Evolutionary conservation across 306 rosid species (phyloP), one percentile per base, ranked within the genome.

Genomic region (Prosopis cineraria): DNA sequence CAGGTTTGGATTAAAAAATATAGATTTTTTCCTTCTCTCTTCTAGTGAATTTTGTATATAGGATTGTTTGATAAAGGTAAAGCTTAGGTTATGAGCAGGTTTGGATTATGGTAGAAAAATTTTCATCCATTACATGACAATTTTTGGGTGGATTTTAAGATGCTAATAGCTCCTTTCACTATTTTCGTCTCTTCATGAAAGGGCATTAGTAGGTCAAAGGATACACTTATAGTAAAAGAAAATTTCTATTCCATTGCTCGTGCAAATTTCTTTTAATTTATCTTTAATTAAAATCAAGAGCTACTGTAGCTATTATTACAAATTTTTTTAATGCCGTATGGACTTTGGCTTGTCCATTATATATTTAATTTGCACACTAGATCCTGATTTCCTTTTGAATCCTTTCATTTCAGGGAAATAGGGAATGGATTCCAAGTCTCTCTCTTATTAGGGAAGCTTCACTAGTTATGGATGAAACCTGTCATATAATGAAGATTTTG

Each of bases 391-490:
- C 65, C 33, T 58, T 27, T 58, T 3, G 19, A 10, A 56, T 24
- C 34, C 33, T 56, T 56, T 56, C 3, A 31, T 9, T 58, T 27
- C 19, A 3, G n/a, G 65, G 3, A 58, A 58, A 10, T 25, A 36
- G 8, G 16, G 19, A 58, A 11, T 58, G 5, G 17, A 8, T 58
- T 58, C 9, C 34, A 25, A 58, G 19, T 62, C 41, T 30, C 68
- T 60, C 7, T 7, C 29, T 75, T 33, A n/a, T 62, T 36, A 41
- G 33, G 29, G 72, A 52, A 43, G 73, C 78, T 77, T 80, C 80
- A 73, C 72, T 45, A 73, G 59, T 84, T 59, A 79, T 39, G 68
- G 72, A 64, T 67, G 74, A 40, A 77, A 53, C 30, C 22, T 69
- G 17, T 10, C 24, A 56, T 56, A 56, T 56, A 27, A 56, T 72